Evolutionary conservation across 2,329 filamentous ascomycete genomes (phyloP), one percentile per base, ranked within the genome.

Genomic region (Furcasterigmium furcatum): DNA sequence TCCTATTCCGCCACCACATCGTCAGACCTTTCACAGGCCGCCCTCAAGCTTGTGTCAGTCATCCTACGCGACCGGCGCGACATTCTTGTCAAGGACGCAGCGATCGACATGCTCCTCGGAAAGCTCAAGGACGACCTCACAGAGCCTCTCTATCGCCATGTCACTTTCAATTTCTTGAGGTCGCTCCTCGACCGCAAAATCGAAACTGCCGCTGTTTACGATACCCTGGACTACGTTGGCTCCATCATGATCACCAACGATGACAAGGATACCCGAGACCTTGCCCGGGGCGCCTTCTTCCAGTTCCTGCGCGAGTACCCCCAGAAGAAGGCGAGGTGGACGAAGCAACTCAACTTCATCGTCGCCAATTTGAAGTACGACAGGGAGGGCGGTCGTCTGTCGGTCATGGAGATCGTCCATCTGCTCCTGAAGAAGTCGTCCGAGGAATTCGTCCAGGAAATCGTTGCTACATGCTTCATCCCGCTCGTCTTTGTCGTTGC

Each of bases 181-280:
- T 87, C 90, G 1, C 84, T 97, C 21, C 80, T 99, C 60, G 86
- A 88, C 44, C 82, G 91, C 16, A 92, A 87, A 61, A 76, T 97
- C 36, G 80, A 96, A 57, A 91, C 95, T 8, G 85, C 91, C 0
- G 79, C 87, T 35, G 84, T 99, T 24, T 99, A 99, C 61, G 92
- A 97, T 59, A 85, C 87, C 9, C 79, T 96, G 52, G 94, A 99
- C 62, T 85, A 91, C 57, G 85, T 95, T 24, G 89, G 90, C 39
- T 85, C 81, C 4, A 87, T 96, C 63, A 97, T 97, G 91, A 87
- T 99, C 46, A 96, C 88, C 38, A 97, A 97, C 60, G 89, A 96
- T 51, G 91, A 95, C 55, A 87, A 87, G 55, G 84, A 87, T 52
- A 92, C 92, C 3, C 82, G 94, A 43, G 90, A 96, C 62, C 74